phyloP scores from a whole-genome alignment of 2,329 filamentous ascomycete genomes.

The Cryphonectria nitschkei region DNA sequence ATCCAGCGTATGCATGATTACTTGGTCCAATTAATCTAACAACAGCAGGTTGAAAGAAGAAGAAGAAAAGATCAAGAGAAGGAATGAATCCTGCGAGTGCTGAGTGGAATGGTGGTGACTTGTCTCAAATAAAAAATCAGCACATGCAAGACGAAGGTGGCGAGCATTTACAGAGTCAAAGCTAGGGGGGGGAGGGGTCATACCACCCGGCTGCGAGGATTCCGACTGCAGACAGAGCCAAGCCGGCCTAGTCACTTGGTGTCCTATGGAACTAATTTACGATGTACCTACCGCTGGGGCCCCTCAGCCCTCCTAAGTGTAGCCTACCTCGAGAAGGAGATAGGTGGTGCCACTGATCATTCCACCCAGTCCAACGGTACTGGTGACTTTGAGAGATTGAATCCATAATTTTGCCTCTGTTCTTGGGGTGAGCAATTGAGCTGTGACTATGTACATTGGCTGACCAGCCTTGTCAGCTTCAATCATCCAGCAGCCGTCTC shows the following conservation, averaged over 20 bases:
- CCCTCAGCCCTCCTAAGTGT: background rate
- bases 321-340: background rate
- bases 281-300: background rate
- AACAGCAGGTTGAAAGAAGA: background rate
- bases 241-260: background rate
- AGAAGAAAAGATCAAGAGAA: background rate
- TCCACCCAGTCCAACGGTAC: slow-evolving; percentile 4
- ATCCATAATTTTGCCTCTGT: background rate
- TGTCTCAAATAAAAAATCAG: slow-evolving; percentile 9
- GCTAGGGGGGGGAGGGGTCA: slow-evolving; percentile 7
- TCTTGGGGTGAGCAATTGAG: background rate
- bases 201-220: slow-evolving; percentile 21
- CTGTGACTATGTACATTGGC: background rate
- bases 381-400: background rate
- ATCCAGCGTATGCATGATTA: background rate
- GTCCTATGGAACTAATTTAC: background rate
- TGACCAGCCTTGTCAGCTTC: background rate
- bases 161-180: slow-evolving; percentile 12
- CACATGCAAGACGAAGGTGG: slow-evolving; percentile 20
- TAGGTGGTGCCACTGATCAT: slow-evolving; percentile 23
- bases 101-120: background rate
- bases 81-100: background rate
- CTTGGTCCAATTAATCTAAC: background rate
- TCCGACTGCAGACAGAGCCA: slow-evolving; percentile 5
- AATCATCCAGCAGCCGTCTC: background rate